Percentiles rank a stretch among this genome's conserved stretches.
phyloP scores from a whole-genome alignment of 1,284 basidiomycete genomes.

The Cutaneotrichosporon curvatum region DNA sequence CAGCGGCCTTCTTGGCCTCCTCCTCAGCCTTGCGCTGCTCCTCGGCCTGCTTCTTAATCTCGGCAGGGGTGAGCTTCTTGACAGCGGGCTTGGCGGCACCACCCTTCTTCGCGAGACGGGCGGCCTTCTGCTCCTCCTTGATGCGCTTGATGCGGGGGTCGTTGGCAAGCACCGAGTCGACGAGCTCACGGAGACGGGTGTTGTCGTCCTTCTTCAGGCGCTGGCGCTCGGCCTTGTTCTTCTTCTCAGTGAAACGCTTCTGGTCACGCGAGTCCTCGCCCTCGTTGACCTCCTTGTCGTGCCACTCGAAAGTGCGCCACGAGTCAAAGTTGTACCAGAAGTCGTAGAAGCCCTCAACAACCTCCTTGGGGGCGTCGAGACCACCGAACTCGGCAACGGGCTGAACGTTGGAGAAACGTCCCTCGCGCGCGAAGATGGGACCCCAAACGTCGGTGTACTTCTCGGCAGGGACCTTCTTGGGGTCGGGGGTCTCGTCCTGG shows the following conservation, averaged over 20 bases:
- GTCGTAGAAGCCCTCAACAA: constrained; percentile 92
- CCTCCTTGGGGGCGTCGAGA: constrained; percentile 65
- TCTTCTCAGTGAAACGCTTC: constrained; percentile 98
- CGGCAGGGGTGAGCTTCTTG: constrained; percentile 56
- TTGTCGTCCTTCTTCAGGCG: constrained; percentile 98
- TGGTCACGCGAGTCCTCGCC: constrained; percentile 97
- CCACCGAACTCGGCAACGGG: constrained; percentile 80
- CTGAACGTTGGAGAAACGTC: constrained; percentile 78
- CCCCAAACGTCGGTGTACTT: constrained; percentile 52
- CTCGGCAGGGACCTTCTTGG: constrained; percentile 56
- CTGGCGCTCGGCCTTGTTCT: constrained; percentile 95
- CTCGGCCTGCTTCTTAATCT: constrained; percentile 65
- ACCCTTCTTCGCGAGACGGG: constrained; percentile 85
- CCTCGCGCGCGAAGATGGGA: constrained; percentile 83
- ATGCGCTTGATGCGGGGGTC: constrained; percentile 98
- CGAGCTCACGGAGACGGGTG: constrained; percentile 75
- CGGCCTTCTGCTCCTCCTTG: constrained; percentile 93
- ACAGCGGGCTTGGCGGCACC: constrained; percentile 46
- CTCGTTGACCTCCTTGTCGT: constrained; percentile 98
- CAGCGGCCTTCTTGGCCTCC: constrained; percentile 72
- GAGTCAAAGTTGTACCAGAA: constrained; percentile 99
- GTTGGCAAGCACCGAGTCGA: constrained; percentile 75
- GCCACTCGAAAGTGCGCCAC: constrained; percentile 96
- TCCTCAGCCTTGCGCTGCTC: constrained; percentile 68
- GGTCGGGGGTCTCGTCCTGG: constrained; percentile 69